Conservation (phyloP, 73 alveolate species). For the Effrenium voratum region DNA sequence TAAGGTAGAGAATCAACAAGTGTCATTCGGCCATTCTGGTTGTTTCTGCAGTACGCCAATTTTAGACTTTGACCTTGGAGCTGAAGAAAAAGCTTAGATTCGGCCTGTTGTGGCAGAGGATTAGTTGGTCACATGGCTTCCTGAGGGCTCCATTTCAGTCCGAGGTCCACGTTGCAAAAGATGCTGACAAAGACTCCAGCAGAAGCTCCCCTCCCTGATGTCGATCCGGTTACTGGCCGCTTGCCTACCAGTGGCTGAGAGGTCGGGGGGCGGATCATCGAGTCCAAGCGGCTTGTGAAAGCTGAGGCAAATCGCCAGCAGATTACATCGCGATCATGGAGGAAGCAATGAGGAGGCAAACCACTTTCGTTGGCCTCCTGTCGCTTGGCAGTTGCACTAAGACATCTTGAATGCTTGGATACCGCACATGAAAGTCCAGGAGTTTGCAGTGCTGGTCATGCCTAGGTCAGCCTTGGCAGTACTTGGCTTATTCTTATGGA, state of each 20-base stretch:
- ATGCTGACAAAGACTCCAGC: constrained; percentile 34
- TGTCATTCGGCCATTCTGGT: no score
- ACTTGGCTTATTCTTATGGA: constrained; percentile 6
- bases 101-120: no score
- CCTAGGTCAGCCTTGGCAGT: neutral
- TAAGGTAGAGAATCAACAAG: no score
- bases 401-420: neutral
- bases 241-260: neutral
- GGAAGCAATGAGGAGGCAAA: constrained; percentile 20
- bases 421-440: neutral
- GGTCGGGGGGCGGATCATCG: no score
- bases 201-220: constrained; percentile 32
- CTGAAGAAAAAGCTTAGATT: no score
- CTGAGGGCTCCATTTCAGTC: no score
- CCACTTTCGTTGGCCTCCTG: constrained; percentile 24
- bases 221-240: constrained; percentile 51
- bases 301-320: neutral
- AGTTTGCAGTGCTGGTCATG: neutral
- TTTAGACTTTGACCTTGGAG: no score
- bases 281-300: neutral
- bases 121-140: no score
- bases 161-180: constrained; percentile 48
- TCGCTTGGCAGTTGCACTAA: neutral
- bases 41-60: no score
- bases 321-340: constrained; percentile 78